Base-by-base conservation (phyloP, 1,284 basidiomycete species). In the Ceratobasidium sp. region DNA sequence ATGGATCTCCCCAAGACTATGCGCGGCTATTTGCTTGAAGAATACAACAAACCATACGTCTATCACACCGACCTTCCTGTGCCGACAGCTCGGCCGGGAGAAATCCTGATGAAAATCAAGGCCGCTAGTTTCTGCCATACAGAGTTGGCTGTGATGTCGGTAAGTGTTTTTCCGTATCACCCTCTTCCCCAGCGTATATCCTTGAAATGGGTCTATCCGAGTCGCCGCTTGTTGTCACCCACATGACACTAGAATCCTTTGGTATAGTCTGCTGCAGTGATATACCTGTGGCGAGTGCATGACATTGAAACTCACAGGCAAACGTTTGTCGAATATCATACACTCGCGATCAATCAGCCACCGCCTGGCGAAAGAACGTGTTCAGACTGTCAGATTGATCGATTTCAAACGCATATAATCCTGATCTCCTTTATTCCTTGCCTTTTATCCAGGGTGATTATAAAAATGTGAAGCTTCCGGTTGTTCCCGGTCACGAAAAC, bases 31-130 rank as follows among this genome's bases (percentile, higher is more conserved):
- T 43, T 50, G 3, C 65, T 74, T 9, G 74, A 73, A 16, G 72
- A 74, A 41, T 72, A 70, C 43, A 69, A 72, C 50, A 73, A 74
- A 43, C 74, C 74, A 36, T 73, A 74, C 46, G 62, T 70, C 23
- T 71, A 67, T 48, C 72, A 67, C 48, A 61, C 43, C 14, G 50
- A 74, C 46, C 45, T 74, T n/a, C 71, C 72, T 14, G 61, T 73
- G 12, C 74, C 74, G 34, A 45, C 43, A 16, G 28, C 69, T 3
- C 34, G 55, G 48, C 82, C 82, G 0, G 80, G 80, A 12, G 81
- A 82, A 65, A 75, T 82, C 55, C 80, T 81, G 76, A 79, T 82
- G 48, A 79, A 81, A 73, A 80, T 83, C 16, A 78, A 79, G 55
- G 82, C 82, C 32, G 75, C 74, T n/a, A 62, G 72, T n/a, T 74